A percentile compares a stretch with the other conserved stretches of the same genome.
Conservation (phyloP, 2,329 filamentous ascomycete genomes). For the Penicillium sclerotiorum region DNA sequence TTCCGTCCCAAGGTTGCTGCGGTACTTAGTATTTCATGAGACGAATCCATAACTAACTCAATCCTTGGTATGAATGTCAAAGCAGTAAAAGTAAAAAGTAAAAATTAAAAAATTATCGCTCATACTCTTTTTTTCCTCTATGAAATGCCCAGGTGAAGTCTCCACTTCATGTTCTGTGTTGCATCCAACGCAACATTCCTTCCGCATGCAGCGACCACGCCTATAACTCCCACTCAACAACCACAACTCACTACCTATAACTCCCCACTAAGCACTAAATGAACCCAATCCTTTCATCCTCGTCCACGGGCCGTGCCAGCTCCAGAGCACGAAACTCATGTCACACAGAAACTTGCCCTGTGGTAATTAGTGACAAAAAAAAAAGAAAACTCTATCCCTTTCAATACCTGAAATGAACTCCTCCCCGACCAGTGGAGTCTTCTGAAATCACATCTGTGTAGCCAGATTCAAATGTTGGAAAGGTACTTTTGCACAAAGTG, state of each 20-base stretch:
- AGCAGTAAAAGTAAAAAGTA: neutral
- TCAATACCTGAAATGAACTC: neutral
- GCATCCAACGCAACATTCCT: slow-evolving; percentile 4
- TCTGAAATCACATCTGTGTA: neutral
- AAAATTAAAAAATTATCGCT: too few species aligned
- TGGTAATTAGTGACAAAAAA: too few species aligned
- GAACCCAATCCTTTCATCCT: too few species aligned
- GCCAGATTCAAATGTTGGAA: too few species aligned
- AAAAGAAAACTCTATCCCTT: neutral
- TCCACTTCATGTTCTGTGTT: slow-evolving; percentile 1
- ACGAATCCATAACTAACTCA: slow-evolving; percentile 3
- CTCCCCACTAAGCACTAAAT: too few species aligned
- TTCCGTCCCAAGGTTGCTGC: slow-evolving; percentile 8
- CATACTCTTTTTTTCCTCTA: too few species aligned
- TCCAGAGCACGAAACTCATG: too few species aligned
- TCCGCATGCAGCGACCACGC: slow-evolving; percentile 7
- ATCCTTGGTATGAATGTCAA: neutral
- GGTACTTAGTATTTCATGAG: slow-evolving; percentile 2
- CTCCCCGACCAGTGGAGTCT: too few species aligned
- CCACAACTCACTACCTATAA: too few species aligned
- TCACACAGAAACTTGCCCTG: too few species aligned
- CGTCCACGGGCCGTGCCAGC: slow-evolving; percentile 16
- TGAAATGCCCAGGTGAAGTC: too few species aligned
- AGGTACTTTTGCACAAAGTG: neutral
- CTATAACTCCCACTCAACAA: neutral